Percentiles rank a stretch among this genome's conserved stretches.
Evolutionary conservation across 1,139 yeast species (phyloP).

Genomic region (Pneumocystis murina): DNA sequence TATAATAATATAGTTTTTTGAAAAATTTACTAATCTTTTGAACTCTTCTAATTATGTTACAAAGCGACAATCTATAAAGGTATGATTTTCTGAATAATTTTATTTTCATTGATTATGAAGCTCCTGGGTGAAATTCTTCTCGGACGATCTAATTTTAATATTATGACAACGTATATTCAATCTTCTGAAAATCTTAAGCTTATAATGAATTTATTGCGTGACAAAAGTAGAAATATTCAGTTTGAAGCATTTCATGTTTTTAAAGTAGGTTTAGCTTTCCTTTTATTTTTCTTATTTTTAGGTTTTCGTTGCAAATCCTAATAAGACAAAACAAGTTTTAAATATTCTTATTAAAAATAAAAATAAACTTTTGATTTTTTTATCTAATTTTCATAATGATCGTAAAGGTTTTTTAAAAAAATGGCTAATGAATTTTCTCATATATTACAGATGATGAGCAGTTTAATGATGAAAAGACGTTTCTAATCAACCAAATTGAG

Average conservation of each 20-base stretch:
- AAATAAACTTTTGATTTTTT: slow-evolving; percentile 54
- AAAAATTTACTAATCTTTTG: slow-evolving; percentile 50
- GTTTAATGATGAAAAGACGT: slow-evolving; percentile 67
- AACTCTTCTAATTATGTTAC: slow-evolving; percentile 75
- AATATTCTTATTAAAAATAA: slow-evolving; percentile 77
- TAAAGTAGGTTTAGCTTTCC: slow-evolving; percentile 34
- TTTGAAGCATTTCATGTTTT: slow-evolving; percentile 85
- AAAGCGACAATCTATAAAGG: slow-evolving; percentile 71
- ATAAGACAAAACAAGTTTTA: slow-evolving; percentile 60
- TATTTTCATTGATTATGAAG: slow-evolving; percentile 2
- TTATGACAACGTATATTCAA: slow-evolving; percentile 65
- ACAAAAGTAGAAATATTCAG: slow-evolving; percentile 77
- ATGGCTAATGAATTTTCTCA: background rate
- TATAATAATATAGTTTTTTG: slow-evolving; percentile 34
- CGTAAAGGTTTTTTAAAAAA: slow-evolving; percentile 28
- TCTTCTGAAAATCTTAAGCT: slow-evolving; percentile 70
- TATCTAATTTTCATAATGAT: slow-evolving; percentile 48
- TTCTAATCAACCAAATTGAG: slow-evolving; percentile 59
- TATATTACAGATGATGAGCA: slow-evolving; percentile 38
- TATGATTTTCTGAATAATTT: background rate
- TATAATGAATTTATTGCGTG: slow-evolving; percentile 73
- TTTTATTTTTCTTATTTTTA: background rate
- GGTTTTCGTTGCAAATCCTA: slow-evolving; percentile 80
- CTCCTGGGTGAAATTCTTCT: slow-evolving; percentile 63
- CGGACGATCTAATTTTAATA: slow-evolving; percentile 51